Evolutionary conservation across 352 stramenopile genomes (phyloP).

Genomic region (Phytophthora idaei): DNA sequence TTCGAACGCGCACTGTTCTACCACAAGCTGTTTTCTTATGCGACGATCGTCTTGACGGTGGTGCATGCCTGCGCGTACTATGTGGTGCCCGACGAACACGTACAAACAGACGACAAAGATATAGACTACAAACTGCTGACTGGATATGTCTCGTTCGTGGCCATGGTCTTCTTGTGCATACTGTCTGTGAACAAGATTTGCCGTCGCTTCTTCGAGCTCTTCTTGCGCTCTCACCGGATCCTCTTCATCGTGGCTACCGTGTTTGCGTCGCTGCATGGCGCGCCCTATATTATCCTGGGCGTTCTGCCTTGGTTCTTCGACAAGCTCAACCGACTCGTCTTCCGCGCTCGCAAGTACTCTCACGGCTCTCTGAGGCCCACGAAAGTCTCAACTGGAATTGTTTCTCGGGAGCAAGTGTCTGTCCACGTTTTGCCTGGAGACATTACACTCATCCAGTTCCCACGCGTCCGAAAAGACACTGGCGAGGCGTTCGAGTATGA

Average conservation of each 20-base stretch:
- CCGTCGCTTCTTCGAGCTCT: constrained; percentile 54
- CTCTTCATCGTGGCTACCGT: constrained; percentile 46
- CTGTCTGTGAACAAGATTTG: constrained; percentile 42
- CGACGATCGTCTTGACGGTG: constrained; percentile 32
- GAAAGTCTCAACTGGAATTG: constrained; percentile 6
- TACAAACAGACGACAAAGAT: constrained; percentile 11
- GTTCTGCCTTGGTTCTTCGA: constrained; percentile 41
- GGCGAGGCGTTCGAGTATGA: constrained; percentile 35
- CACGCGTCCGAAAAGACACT: constrained; percentile 33
- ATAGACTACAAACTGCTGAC: constrained; percentile 4
- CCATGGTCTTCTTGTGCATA: constrained; percentile 33
- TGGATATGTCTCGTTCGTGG: constrained; percentile 24
- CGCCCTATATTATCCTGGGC: constrained; percentile 30
- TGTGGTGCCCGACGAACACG: constrained; percentile 14
- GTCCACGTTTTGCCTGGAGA: constrained; percentile 14
- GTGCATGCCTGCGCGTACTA: constrained; percentile 47
- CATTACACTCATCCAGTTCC: constrained; percentile 43
- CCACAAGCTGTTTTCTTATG: constrained; percentile 47
- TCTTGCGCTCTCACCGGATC: constrained; percentile 46
- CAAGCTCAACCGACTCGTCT: constrained; percentile 33
- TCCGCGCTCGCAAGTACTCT: constrained; percentile 21
- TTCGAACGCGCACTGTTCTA: constrained; percentile 56
- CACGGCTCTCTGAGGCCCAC: constrained; percentile 24
- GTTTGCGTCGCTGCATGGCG: constrained; percentile 40
- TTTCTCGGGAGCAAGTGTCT: constrained; percentile 20